Evolutionary conservation across 345 rosid species (phyloP), one percentile per base, ranked within the genome.

Genomic region (Hibiscus tridactylites): DNA sequence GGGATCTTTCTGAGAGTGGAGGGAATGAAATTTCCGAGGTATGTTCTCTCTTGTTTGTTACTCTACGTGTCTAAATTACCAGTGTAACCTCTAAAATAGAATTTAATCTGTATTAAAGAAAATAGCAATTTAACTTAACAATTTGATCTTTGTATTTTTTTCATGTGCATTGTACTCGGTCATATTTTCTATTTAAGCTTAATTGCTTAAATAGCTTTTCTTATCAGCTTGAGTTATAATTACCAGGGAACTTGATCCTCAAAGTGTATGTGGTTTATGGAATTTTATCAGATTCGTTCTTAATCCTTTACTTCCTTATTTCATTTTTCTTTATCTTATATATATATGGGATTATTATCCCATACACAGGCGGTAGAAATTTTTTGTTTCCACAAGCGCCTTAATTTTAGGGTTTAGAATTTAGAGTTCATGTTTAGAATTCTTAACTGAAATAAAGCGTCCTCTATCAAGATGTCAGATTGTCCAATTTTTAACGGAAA

Each of bases 1-100:
- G 98, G 99, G 98, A 96, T 78, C 90, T 89, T 82, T 86, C 92
- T 33, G 99, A 91, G 79, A 73, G 90, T 66, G 86, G 94, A 37
- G 86, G 78, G 19, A 59, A 80, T 56, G 96, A 87, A 67, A 81
- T 73, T 56, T 79, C 97, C 73, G 96, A 90, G 97, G 99, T 96
- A 78, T 78, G 11, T 12, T 54, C 75, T 16, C 61, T 57, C 21
- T 35, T 46, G 26, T n/a, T 73, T 33, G 39, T 71, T 71, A 28
- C 16, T 74, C 5, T 76, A 4, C 59, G 60, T 46, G 49, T 65
- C 15, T 37, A 50, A 61, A 17, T 72, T 73, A 21, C 33, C 5
- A 12, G 24, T 60, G 29, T 59, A 70, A 74, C 33, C 54, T 61
- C 62, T 37, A 58, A 62, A 9, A 28, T 13, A 44, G 13, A 42